Evolutionary conservation across 495 filamentous ascomycete genomes (phyloP), one percentile per base, ranked within the genome.

Genomic region (Aspergillus saccharolyticus): DNA sequence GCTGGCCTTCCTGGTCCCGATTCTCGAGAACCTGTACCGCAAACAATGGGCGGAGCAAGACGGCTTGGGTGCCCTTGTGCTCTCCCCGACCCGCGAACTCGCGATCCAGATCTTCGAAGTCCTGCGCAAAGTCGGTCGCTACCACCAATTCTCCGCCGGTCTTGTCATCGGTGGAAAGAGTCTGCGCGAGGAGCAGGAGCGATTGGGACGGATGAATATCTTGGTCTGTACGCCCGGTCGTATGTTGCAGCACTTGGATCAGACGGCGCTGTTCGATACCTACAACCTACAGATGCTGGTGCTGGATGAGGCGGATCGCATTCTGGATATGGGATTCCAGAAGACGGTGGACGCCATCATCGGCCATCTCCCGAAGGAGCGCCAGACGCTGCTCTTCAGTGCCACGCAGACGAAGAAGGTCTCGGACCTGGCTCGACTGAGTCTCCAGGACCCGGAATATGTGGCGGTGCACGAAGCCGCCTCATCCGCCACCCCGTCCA

Each of bases 21-120:
- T 96, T 6, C 81, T 99, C 52, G 94, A 99, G 68, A 94, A 91
- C 62, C 84, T 99, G n/a, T 96, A 95, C 72, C 85, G 90, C 57
- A 84, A 82, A 54, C 87, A 84, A 83, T 96, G 92, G 88, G 87
- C 93, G 39, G 87, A 95, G 61, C 76, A 87, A 61, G 94, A 99
- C 72, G 94, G 94, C 2, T 73, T 99, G 47, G 91, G 93, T 3
- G 94, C 93, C 1, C 78, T 99, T 50, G 89, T 99, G 61, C 86
- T 99, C 39, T 93, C 91, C 6, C 94, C 94, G 0, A 99, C 94
- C 4, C 85, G 94, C 63, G 94, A 99, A 68, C 77, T 99, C 25
- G 94, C 94, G 1, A 90, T 95, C 20, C 94, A 99, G 72, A 99
- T 97, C 47, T 99, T 99, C 70, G 90, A 96, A 47, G 93, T 97